phyloP scores from a whole-genome alignment of 73 alveolate genomes.

The Stentor coeruleus region DNA sequence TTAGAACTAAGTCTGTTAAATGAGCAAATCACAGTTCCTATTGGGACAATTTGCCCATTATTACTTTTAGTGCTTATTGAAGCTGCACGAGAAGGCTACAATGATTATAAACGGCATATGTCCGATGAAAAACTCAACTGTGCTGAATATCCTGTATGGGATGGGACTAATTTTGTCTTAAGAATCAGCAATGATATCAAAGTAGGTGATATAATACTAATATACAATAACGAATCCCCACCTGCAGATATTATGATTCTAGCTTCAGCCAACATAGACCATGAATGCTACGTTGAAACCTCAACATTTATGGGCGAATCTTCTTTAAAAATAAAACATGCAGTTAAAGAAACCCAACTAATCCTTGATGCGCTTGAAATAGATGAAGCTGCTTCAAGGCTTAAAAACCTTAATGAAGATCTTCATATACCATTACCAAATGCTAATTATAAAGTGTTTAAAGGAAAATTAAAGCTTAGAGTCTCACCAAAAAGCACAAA shows the following conservation, averaged over 20 bases:
- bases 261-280: neutral
- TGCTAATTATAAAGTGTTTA: neutral
- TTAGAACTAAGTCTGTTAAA: neutral
- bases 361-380: neutral
- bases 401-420: neutral
- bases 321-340: neutral
- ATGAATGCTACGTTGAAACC: neutral
- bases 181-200: neutral
- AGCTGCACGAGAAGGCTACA: neutral
- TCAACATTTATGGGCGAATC: neutral
- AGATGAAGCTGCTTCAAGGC: neutral
- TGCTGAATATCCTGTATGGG: neutral
- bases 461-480: neutral
- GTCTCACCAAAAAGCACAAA: neutral
- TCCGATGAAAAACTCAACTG: neutral
- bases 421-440: neutral
- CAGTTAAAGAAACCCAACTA: neutral
- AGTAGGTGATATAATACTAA: neutral
- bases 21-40: neutral
- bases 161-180: neutral
- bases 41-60: neutral
- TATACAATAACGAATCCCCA: neutral
- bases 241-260: conserved; percentile 6
- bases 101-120: neutral
- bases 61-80: neutral